Evolutionary conservation across 1,284 basidiomycete genomes (phyloP), one percentile per base, ranked within the genome.

Genomic region (Cryptococcus deneoformans): DNA sequence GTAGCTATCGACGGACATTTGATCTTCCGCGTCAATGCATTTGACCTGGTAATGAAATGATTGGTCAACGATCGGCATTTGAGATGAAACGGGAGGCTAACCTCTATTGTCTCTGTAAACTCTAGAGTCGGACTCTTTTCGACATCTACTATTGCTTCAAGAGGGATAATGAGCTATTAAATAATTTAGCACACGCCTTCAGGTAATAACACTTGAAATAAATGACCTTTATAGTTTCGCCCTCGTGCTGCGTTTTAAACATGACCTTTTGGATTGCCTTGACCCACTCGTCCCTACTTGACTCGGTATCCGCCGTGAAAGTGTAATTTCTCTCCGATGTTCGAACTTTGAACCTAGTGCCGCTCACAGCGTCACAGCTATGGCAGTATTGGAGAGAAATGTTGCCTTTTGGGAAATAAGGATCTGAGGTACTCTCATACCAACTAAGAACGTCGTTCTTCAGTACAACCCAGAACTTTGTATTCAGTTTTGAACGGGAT

Each of bases 361-460:
- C 86, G 16, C 84, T 83, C 11, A 83, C 73, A 1, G 88, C 79
- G 59, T 97, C 93, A 69, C 94, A 92, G 24, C 87, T 86, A 40
- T 90, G 88, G 2, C 90, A 89, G 75, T 97, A 96, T 61, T 93
- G 89, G 37, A 99, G 80, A 68, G 96, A 92, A 38, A 96, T 84
- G 57, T 96, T 93, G 24, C 93, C 95, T 64, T 93, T 89, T 6
- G 94, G 91, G 75, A 99, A 98, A 78, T 97, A 99, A 0, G 92
- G 93, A 67, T 98, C 92, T 54, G 89, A 86, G 46, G 91, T 89
- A n/a, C 89, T 91, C 60, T 91, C 88, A 73, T 91, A 96, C 94
- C 94, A 97, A 14, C 89, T 92, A 40, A 97, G 79, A 0, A 91
- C 89, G 68, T 92, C 91, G 65, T 96, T 93, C 82, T 90, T 92